Evolutionary conservation across 345 rosid species (phyloP), one percentile per base, ranked within the genome.

Genomic region (Heritiera fomes): DNA sequence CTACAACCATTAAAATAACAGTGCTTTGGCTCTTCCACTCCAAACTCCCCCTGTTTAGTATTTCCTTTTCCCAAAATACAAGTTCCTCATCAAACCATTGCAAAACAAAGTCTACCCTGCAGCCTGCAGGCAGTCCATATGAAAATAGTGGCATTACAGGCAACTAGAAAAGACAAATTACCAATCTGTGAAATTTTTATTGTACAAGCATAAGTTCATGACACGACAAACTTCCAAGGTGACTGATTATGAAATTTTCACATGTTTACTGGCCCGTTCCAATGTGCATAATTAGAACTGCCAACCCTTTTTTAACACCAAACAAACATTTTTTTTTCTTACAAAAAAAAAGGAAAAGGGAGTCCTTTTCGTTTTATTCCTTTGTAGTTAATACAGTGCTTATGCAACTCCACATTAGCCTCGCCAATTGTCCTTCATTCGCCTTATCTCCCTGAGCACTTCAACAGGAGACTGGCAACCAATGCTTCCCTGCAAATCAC

Each of bases 401-500:
- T 40, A 47, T 60, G 28, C 17, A 53, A 17, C 62, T 53, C 62
- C 62, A 4, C 6, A 17, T 53, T 41, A 72, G 18, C 75, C 75
- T 34, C 47, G 62, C 75, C 75, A 72, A 53, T 72, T 72, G 47
- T 52, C 75, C 78, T 75, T 75, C 71, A 46, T 63, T 30, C 46
- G 62, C 62, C 75, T 72, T 52, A 72, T 72, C 61, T 72, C 90
- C 80, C 79, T 83, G n/a, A 95, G 84, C 46, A 92, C 87, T 83
- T 93, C 96, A 20, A 91, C 80, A 4, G 96, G 89, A 14, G 95
- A 83, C 40, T 85, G 71, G 84, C 88, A 87, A 64, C 93, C 95
- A 3, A 88, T 78, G 76, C 65, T 87, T 73, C 84, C 90, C 98
- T 95, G 87, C 41, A 11, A 77, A 78, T 65, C 17, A 58, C 2